Percentiles rank a stretch among this genome's conserved stretches.
Evolutionary conservation across 805 yeast genomes (phyloP).

Genomic region (Pichia nanzhaoensis): DNA sequence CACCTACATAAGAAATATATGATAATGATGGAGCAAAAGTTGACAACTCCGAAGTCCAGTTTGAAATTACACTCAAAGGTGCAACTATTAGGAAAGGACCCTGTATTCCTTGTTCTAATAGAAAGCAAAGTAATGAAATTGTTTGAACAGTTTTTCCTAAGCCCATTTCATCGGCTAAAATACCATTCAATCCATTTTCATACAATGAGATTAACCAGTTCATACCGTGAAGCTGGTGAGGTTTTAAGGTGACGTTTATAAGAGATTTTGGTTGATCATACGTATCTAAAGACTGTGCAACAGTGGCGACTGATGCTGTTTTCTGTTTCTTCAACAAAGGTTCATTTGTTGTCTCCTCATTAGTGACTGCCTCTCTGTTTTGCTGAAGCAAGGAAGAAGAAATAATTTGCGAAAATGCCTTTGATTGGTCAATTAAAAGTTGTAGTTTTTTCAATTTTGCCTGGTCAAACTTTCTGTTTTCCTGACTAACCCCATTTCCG

Average conservation of each 20-base stretch:
- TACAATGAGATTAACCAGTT: constrained; percentile 86
- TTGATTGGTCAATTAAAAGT: constrained; percentile 77
- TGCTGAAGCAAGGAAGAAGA: constrained; percentile 63
- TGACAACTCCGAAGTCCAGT: constrained; percentile 72
- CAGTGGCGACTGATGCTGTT: constrained; percentile 12
- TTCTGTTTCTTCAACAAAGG: constrained; percentile 24
- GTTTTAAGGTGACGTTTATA: constrained; percentile 59
- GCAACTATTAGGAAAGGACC: constrained; percentile 79
- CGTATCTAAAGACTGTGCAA: constrained; percentile 5
- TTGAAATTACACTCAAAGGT: constrained; percentile 78
- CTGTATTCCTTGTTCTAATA: constrained; percentile 67
- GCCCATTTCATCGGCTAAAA: constrained; percentile 97
- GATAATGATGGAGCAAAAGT: constrained; percentile 68
- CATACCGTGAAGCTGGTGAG: constrained; percentile 83
- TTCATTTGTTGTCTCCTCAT: neutral
- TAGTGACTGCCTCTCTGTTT: constrained; percentile 8
- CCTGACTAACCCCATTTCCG: constrained; percentile 16
- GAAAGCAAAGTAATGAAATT: constrained; percentile 66
- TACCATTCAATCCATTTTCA: constrained; percentile 92
- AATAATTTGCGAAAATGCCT: constrained; percentile 79
- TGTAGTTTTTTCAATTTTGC: constrained; percentile 58
- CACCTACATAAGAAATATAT: constrained; percentile 59
- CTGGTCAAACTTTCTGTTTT: constrained; percentile 29
- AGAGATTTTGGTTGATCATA: constrained; percentile 46
- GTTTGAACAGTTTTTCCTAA: constrained; percentile 90